Conservation (phyloP, 306 rosid species). For the Pyrus betulifolia region DNA sequence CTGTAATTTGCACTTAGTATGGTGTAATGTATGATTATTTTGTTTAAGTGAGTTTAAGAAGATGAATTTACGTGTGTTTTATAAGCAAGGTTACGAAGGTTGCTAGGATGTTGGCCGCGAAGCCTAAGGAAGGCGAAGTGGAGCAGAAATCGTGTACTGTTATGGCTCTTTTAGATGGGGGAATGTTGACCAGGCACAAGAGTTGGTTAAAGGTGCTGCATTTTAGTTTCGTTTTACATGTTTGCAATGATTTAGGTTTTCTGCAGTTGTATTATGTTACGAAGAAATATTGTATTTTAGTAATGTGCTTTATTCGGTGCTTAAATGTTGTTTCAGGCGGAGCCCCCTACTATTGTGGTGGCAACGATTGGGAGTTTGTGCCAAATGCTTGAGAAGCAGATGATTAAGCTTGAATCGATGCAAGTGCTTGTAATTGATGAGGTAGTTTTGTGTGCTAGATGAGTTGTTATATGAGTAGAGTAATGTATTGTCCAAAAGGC, state of each 20-base stretch:
- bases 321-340: constrained; percentile 60
- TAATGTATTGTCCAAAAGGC: background rate
- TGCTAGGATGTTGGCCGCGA: constrained; percentile 72
- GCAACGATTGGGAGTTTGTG: constrained; percentile 85
- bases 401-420: constrained; percentile 57
- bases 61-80: background rate
- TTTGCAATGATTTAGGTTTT: background rate
- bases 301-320: constrained; percentile 8
- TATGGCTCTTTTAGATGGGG: constrained; percentile 96
- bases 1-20: background rate
- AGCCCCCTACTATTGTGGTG: constrained; percentile 77
- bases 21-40: background rate
- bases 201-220: constrained; percentile 79
- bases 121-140: constrained; percentile 39
- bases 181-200: constrained; percentile 80
- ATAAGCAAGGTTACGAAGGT: constrained; percentile 66
- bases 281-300: background rate
- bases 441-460: constrained; percentile 26
- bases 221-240: background rate
- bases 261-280: background rate
- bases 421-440: constrained; percentile 79
- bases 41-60: background rate
- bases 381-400: constrained; percentile 66
- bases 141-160: constrained; percentile 61
- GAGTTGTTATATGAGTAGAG: background rate